These are phyloP conservation scores for Aspergillus eucalypticola DNA, from an alignment of 2,329 filamentous ascomycete genomes.

Conservation along the genomic window DNA sequence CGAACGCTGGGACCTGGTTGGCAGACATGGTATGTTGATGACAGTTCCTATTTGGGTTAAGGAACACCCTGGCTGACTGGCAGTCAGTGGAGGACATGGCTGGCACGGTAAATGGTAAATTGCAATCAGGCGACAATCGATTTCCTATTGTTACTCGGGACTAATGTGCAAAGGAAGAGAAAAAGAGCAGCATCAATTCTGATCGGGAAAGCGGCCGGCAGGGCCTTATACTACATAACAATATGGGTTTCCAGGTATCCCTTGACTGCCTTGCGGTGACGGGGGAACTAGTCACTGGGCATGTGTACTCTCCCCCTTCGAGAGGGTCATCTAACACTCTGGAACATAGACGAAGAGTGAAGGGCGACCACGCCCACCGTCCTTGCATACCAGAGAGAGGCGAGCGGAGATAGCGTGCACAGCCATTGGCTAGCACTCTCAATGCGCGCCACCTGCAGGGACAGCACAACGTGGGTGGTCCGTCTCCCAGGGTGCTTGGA, in stretches of 20 bases:
- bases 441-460: constrained; percentile 28
- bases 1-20: constrained; percentile 18
- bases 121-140: constrained; percentile 16
- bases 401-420: constrained; percentile 20
- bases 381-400: constrained; percentile 43
- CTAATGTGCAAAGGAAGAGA: constrained; percentile 14
- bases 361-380: constrained; percentile 27
- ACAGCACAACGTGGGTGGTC: constrained; percentile 36
- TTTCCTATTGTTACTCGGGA: constrained; percentile 11
- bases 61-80: constrained; percentile 25
- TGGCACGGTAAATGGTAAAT: constrained; percentile 9
- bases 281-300: constrained; percentile 19
- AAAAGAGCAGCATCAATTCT: constrained; percentile 15
- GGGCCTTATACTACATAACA: constrained; percentile 33
- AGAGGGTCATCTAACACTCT: constrained; percentile 28
- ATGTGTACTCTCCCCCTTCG: constrained; percentile 30
- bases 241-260: constrained; percentile 25
- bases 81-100: constrained; percentile 36
- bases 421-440: constrained; percentile 30
- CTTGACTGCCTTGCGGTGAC: constrained; percentile 29
- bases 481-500: constrained; percentile 24
- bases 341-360: constrained; percentile 27
- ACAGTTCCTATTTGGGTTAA: constrained; percentile 17
- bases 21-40: constrained; percentile 25
- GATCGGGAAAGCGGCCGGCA: constrained; percentile 13